These are phyloP conservation scores for Auriscalpium orientale DNA, from an alignment of 768 basidiomycete genomes.

Conservation along the genomic window DNA sequence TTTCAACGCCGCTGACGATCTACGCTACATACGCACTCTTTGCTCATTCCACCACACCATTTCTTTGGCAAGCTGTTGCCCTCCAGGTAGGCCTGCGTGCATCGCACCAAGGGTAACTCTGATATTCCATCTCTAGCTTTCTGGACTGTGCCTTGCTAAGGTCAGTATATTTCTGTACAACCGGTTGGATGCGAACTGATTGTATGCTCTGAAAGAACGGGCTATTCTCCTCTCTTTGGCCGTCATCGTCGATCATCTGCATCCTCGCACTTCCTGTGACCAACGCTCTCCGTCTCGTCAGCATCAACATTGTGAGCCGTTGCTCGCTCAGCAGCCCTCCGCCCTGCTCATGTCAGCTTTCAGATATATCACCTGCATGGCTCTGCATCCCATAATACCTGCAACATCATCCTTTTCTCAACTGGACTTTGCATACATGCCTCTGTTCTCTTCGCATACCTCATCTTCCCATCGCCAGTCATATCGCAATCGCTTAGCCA, in stretches of 20 bases:
- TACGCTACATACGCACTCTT: slow-evolving; percentile 9
- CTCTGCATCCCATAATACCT: neutral
- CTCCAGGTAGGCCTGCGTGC: slow-evolving; percentile 25
- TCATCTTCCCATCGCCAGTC: neutral
- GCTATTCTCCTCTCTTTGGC: neutral
- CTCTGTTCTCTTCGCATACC: slow-evolving; percentile 6
- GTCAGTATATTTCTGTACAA: slow-evolving; percentile 10
- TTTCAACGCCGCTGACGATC: slow-evolving; percentile 2
- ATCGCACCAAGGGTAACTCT: neutral
- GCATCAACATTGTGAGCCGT: slow-evolving; percentile 13
- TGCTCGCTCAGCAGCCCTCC: neutral
- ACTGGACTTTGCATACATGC: slow-evolving; percentile 18
- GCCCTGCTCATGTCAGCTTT: neutral
- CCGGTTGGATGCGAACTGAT: neutral
- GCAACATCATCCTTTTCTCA: slow-evolving; percentile 15
- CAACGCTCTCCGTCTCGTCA: neutral
- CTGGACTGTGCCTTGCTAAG: slow-evolving; percentile 26
- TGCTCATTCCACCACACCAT: slow-evolving; percentile 15
- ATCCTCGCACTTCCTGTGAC: neutral
- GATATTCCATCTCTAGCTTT: slow-evolving; percentile 16
- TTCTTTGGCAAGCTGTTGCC: slow-evolving; percentile 24
- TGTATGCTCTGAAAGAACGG: neutral
- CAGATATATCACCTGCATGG: slow-evolving; percentile 15
- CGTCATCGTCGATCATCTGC: neutral
- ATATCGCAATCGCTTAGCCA: slow-evolving; percentile 6